Base-by-base conservation (phyloP, 169 alveolate genomes). In the Hepatocystis sp. region DNA sequence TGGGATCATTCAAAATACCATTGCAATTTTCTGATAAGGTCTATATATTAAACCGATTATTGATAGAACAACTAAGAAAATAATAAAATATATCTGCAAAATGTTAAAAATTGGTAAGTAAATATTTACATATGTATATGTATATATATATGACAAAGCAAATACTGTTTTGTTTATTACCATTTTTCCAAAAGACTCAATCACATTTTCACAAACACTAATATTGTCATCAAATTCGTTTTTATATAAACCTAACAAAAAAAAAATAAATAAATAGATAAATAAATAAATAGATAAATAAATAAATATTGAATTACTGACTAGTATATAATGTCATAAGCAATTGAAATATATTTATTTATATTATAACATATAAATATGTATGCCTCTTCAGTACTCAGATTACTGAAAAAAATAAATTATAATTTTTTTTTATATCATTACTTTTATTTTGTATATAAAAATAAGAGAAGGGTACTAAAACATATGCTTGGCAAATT, bases 201-300 rank as follows among this genome's bases (percentile, higher is more conserved):
- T 28, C 36, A 42, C 86, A 68, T 68, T 68, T 56, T 68, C 86
- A 42, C 56, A 68, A 0, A 51, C 64, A 30, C 23, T 36, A 27
- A 68, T 28, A 47, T 53, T 55, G 47, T 68, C 86, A 55, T 68
- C 86, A 60, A 68, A 68, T 56, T 68, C 86, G 34, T 68, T 68
- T 39, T 63, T 56, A 47, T 68, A 68, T 13, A 46, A 32, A 30
- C 52, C 86, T 68, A 30, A 11, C 2, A 13, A 27, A 1, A 19
- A 1, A 11, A 46, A 66, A 46, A 66, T 46, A 30, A 10, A 52
- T 10, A 25, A 56, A 21, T 11, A 47, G 30, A 4, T 25, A 1
- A n/a, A 39, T 13, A 47, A 25, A 53, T 21, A 46, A 5, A 56
- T 47, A 36, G 13, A 66, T 23, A 42, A 21, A 19, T 17, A 40